Base-by-base conservation (phyloP, 83 land plant genomes). In the Picea abies region DNA sequence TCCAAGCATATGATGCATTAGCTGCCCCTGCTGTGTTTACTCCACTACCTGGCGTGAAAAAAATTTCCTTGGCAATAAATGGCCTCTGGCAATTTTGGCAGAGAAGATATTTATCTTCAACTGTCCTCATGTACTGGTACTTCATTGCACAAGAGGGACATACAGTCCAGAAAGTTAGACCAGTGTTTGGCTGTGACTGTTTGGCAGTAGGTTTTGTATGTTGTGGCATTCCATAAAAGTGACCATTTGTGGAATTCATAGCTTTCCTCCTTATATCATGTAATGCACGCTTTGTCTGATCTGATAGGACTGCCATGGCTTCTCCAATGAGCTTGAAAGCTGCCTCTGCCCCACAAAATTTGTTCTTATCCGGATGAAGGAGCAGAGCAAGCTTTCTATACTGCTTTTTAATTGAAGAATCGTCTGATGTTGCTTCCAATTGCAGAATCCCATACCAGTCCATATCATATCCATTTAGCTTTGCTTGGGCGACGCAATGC, bases 401-500 rank as follows among this genome's bases (percentile, higher is more conserved):
- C 81, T 98, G 99, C 85, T 91, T 93, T 92, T 88, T 98, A 70
- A 98, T 92, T 5, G 78, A 3, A 29, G 83, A 79, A 5, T 94
- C 99, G 87, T 96, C 96, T 52, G 98, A 90, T 10, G 80, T 75
- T 6, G 82, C 69, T 22, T 96, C 95, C 78, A 94, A 85, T 79
- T 95, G 92, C 41, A 97, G 92, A 77, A 97, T 89, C 22, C 88
- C 88, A 84, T 98, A 98, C 96, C 97, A 98, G 76, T 98, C 95
- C 82, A 76, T 88, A 60, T 89, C 93, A 86, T 52, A 63, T 5
- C 89, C 89, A 63, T 77, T 63, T 5, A 89, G 20, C 60, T 85
- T 92, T 3, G 80, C 66, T 81, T 84, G 89, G 26, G 95, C 96
- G 52, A 93, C 85, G 60, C 87, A 86, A 79, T 95, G 99, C 5